Base-by-base conservation (phyloP, 176 grass and related monocot genomes). In the Tillandsia leiboldiana region DNA sequence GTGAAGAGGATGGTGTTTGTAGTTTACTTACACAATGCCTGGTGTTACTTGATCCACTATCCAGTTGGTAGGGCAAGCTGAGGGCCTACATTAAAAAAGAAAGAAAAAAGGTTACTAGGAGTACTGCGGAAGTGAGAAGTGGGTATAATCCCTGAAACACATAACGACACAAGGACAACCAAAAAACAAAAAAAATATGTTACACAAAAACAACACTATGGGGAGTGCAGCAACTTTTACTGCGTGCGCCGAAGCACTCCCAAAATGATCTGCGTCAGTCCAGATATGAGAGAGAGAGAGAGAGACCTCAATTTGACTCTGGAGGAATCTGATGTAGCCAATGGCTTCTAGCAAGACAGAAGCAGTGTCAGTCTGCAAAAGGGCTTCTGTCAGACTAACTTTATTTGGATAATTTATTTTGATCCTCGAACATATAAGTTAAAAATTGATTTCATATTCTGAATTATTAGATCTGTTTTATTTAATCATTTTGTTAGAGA, bases 311-410 rank as follows among this genome's bases (percentile, higher is more conserved):
- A 99, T 90, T 90, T 99, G 95, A 99, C 82, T 49, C 48, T 99
- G 95, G 70, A 99, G 95, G 89, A 94, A 99, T 99, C 95, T 99
- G 84, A 99, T 99, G 78, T 93, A 99, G 48, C 87, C 95, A 93
- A 88, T 90, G 77, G 95, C 89, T 94, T 99, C 95, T 83, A 86
- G 84, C 59, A 99, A 84, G 80, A 99, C 95, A 84, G 95, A 99
- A 78, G 95, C 95, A 11, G 94, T 93, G 90, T 99, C 94, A 88
- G 94, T 99, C 94, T 99, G 90, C 22, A 62, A 80, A 84, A 91
- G 77, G 20, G 71, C 71, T 52, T 50, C 65, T 81, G 82, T 76
- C 75, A 89, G 71, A 59, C 79, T 82, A 68, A 75, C 80, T 81
- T 51, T 76, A 70, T 78, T 81, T 56, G 65, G 81, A 64, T 63